These are phyloP conservation scores for Yamadazyma siamensis DNA, from an alignment of 1,139 yeast genomes.

Conservation along the genomic window DNA sequence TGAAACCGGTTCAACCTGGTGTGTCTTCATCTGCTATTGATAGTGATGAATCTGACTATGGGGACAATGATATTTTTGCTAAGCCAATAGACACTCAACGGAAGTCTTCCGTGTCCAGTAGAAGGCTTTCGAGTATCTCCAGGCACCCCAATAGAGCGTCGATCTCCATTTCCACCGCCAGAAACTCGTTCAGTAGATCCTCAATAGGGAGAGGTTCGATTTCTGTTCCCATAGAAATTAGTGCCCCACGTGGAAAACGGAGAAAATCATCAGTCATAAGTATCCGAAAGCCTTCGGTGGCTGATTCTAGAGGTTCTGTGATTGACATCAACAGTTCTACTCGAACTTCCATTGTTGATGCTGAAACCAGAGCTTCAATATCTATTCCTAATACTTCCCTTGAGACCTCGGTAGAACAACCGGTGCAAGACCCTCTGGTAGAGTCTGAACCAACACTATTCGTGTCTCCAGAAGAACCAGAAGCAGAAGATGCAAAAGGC, in stretches of 20 bases:
- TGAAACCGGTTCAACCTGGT: no score
- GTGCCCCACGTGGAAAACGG: slow-evolving; percentile 27
- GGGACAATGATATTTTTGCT: slow-evolving; percentile 33
- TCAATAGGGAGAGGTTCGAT: slow-evolving; percentile 9
- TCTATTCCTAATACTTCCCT: not conserved
- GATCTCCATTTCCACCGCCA: slow-evolving; percentile 9
- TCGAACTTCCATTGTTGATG: no score
- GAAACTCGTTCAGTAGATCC: slow-evolving; percentile 9
- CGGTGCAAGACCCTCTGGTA: no score
- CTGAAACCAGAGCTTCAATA: not conserved
- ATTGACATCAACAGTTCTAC: no score
- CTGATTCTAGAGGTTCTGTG: no score
- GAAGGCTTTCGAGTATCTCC: slow-evolving; percentile 37
- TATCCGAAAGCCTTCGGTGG: no score
- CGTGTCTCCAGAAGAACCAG: not conserved
- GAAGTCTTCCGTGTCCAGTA: slow-evolving; percentile 30
- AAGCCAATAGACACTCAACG: slow-evolving; percentile 22
- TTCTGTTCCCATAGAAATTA: slow-evolving; percentile 39
- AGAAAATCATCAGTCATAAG: slow-evolving; percentile 23
- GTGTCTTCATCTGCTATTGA: not conserved
- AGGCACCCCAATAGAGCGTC: slow-evolving; percentile 6
- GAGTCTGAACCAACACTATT: not conserved
- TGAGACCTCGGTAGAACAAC: not conserved
- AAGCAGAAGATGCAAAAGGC: slow-evolving; percentile 1
- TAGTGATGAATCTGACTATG: slow-evolving; percentile 21